phyloP scores from a whole-genome alignment of 1,284 basidiomycete species.

The Ustilago hordei region DNA sequence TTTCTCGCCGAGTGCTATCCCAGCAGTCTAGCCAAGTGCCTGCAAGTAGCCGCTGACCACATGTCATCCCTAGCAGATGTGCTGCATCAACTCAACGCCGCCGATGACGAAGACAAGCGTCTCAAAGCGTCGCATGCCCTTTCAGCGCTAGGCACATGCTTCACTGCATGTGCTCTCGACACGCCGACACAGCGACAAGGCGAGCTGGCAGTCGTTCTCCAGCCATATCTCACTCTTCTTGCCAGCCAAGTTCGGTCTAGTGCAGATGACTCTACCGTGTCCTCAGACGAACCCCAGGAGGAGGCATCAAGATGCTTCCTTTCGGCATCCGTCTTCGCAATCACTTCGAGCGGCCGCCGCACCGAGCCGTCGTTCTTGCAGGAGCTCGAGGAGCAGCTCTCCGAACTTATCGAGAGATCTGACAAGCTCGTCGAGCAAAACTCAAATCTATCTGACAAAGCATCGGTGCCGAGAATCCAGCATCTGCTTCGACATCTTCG shows the following conservation, averaged over 20 bases:
- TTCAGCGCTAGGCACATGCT: conserved; percentile 17
- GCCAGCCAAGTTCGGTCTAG: conserved; percentile 20
- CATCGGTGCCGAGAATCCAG: neutral
- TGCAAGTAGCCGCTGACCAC: conserved; percentile 35
- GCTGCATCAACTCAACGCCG: conserved; percentile 8
- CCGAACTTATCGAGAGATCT: neutral
- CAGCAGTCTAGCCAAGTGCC: conserved; percentile 6
- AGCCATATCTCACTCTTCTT: conserved; percentile 28
- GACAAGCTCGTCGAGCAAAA: neutral
- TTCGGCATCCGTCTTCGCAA: conserved; percentile 8
- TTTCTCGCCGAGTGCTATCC: conserved; percentile 23
- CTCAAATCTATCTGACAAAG: neutral
- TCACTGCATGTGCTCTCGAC: conserved; percentile 13
- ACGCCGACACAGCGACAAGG: neutral
- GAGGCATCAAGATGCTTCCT: conserved; percentile 17
- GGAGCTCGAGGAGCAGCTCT: conserved; percentile 18
- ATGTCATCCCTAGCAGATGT: conserved; percentile 24
- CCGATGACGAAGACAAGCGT: conserved; percentile 5
- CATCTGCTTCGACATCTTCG: conserved; percentile 12
- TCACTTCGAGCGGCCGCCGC: conserved; percentile 10
- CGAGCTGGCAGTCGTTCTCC: conserved; percentile 17
- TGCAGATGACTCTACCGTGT: neutral
- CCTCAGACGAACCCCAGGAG: neutral
- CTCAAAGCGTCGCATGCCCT: neutral
- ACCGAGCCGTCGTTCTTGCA: conserved; percentile 11